These are phyloP conservation scores for Fusarium sp. DNA, from an alignment of 2,329 filamentous ascomycete species.

Conservation along the genomic window DNA sequence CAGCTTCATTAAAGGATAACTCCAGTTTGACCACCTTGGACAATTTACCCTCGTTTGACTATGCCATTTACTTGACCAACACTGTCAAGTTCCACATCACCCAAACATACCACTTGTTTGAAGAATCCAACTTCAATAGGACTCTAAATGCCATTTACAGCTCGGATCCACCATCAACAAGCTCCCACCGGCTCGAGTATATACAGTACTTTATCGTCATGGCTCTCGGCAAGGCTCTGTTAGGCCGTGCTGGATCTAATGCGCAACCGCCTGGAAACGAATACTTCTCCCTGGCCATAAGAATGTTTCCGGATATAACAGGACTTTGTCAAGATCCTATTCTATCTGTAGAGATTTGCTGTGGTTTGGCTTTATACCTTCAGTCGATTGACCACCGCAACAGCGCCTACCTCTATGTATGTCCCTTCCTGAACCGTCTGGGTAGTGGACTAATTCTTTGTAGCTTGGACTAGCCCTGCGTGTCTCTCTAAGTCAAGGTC, in stretches of 20 bases:
- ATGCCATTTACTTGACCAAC: constrained; percentile 11
- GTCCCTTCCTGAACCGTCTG: background rate
- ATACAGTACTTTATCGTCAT: constrained; percentile 16
- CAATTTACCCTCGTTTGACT: constrained; percentile 6
- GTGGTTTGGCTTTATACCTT: constrained; percentile 8
- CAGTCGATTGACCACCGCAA: constrained; percentile 16
- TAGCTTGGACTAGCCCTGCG: constrained; percentile 8
- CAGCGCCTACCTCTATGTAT: constrained; percentile 11
- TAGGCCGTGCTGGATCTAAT: background rate
- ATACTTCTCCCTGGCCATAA: constrained; percentile 6
- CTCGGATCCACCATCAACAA: background rate
- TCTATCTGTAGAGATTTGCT: constrained; percentile 12
- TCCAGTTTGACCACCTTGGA: background rate
- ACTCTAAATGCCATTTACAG: background rate
- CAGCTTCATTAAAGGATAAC: background rate
- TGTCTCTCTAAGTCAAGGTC: constrained; percentile 7
- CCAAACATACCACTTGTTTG: constrained; percentile 15
- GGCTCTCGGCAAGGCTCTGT: constrained; percentile 10
- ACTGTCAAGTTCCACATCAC: constrained; percentile 18
- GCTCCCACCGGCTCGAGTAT: background rate
- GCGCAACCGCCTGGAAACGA: constrained; percentile 4
- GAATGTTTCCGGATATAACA: constrained; percentile 1
- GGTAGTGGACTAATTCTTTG: background rate
- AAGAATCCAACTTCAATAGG: constrained; percentile 7
- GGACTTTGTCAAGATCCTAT: constrained; percentile 9